phyloP scores from a whole-genome alignment of 1,284 basidiomycete genomes.

The Puccinia polysora region DNA sequence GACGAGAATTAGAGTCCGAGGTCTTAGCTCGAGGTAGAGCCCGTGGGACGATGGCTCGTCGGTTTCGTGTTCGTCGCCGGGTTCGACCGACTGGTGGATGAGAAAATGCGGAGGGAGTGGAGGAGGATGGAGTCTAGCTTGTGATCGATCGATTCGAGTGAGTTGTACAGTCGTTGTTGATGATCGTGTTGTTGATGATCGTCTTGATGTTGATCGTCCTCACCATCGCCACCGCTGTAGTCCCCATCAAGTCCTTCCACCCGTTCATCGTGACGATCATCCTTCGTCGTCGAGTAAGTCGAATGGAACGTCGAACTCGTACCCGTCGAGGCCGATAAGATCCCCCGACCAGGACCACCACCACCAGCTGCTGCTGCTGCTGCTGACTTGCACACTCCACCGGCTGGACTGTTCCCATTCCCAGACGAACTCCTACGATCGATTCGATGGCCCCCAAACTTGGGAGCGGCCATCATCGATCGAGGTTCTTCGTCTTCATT shows the following conservation, averaged over 20 bases:
- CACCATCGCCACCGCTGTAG: not conserved
- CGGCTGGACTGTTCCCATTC: not conserved
- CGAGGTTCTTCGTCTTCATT: constrained; percentile 4
- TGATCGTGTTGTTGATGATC: too few relatives aligned
- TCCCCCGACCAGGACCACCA: not conserved
- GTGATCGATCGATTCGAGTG: too few relatives aligned
- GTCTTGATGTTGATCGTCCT: constrained; percentile 1
- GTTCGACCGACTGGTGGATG: too few relatives aligned
- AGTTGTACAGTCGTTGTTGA: not conserved
- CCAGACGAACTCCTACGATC: not conserved
- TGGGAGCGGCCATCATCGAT: not conserved
- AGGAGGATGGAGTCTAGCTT: too few relatives aligned
- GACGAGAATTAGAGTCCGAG: too few relatives aligned
- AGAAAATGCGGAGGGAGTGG: too few relatives aligned
- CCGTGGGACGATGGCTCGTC: too few relatives aligned
- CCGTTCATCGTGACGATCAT: not conserved
- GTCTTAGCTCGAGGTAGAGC: too few relatives aligned
- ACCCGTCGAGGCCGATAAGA: not conserved
- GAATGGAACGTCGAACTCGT: not conserved
- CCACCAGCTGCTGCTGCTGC: not conserved
- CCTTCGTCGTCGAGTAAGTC: too few relatives aligned
- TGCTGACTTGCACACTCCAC: not conserved
- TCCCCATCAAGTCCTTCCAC: too few relatives aligned
- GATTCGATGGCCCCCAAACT: not conserved
- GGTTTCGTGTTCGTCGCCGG: too few relatives aligned